Percentiles rank a stretch among this genome's conserved stretches.
Evolutionary conservation across 116 monocot species (phyloP).

Genomic region (Cymodocea nodosa): DNA sequence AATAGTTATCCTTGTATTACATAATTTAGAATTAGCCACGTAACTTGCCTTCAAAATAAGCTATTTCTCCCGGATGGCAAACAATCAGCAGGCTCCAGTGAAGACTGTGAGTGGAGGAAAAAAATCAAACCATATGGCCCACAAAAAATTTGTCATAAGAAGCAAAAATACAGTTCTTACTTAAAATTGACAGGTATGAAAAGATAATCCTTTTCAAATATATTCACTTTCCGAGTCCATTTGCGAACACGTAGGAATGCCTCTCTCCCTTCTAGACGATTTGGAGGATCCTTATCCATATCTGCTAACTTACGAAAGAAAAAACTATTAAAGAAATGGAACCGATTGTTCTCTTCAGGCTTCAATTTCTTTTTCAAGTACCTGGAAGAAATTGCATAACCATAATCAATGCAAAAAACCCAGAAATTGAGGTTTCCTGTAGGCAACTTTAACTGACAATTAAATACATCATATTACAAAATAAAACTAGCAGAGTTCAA

Average conservation of each 20-base stretch:
- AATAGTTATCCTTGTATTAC: not conserved
- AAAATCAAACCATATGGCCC: not conserved
- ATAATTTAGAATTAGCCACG: not conserved
- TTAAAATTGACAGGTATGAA: conserved; percentile 97
- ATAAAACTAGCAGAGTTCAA: too few relatives aligned
- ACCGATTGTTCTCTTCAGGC: conserved; percentile 31
- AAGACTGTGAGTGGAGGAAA: conserved; percentile 33
- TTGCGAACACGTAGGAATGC: conserved; percentile 93
- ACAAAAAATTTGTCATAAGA: conserved; percentile 14
- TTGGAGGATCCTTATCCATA: conserved; percentile 70
- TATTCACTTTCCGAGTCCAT: conserved; percentile 93
- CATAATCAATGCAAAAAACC: too few relatives aligned
- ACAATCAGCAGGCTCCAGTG: conserved; percentile 97
- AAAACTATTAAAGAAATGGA: conserved; percentile 98
- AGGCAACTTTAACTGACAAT: too few relatives aligned
- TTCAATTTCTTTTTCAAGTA: conserved; percentile 62
- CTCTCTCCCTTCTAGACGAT: conserved; percentile 60
- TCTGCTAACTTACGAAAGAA: conserved; percentile 96
- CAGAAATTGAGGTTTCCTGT: too few relatives aligned
- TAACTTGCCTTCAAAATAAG: conserved; percentile 30
- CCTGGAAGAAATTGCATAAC: conserved; percentile 21
- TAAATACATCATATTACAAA: too few relatives aligned
- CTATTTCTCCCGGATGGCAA: conserved; percentile 90
- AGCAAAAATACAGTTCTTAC: conserved; percentile 39
- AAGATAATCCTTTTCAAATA: conserved; percentile 91